Conservation (phyloP, 2,329 filamentous ascomycete species). For the Decorospora gaudefroyi region DNA sequence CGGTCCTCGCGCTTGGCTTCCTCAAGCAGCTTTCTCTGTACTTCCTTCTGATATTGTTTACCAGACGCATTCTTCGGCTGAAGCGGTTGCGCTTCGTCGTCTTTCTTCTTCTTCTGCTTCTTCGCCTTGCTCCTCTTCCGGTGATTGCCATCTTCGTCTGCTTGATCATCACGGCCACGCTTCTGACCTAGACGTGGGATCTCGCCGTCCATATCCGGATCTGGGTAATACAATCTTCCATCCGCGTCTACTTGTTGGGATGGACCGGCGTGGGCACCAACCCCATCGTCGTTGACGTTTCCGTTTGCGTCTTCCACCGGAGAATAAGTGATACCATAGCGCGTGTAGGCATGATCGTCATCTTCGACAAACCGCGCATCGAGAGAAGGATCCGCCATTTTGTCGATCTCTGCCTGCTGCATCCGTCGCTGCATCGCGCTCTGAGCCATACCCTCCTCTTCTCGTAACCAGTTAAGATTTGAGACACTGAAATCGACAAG, state of each 20-base stretch:
- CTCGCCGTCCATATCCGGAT: constrained; percentile 32
- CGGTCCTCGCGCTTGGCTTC: constrained; percentile 52
- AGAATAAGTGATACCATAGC: constrained; percentile 52
- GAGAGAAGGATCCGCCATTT: constrained; percentile 52
- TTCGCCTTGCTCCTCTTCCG: constrained; percentile 28
- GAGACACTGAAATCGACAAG: constrained; percentile 89
- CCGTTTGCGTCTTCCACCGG: constrained; percentile 37
- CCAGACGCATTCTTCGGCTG: constrained; percentile 51
- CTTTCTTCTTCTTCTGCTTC: constrained; percentile 44
- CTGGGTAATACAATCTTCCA: constrained; percentile 29
- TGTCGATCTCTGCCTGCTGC: constrained; percentile 59
- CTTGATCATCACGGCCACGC: constrained; percentile 35
- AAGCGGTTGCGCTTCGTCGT: constrained; percentile 42
- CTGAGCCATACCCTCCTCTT: constrained; percentile 51
- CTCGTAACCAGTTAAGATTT: constrained; percentile 81
- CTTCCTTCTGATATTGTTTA: constrained; percentile 54
- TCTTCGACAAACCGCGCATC: constrained; percentile 52
- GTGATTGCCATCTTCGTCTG: constrained; percentile 31
- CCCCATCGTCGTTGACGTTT: constrained; percentile 34
- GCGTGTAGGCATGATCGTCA: constrained; percentile 44
- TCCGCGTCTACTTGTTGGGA: constrained; percentile 19
- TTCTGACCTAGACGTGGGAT: constrained; percentile 42
- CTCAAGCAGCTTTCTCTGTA: constrained; percentile 51
- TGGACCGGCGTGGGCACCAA: constrained; percentile 11
- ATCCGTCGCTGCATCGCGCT: constrained; percentile 56